phyloP scores from a whole-genome alignment of 2,329 filamentous ascomycete species.

The Xylaria sp. region DNA sequence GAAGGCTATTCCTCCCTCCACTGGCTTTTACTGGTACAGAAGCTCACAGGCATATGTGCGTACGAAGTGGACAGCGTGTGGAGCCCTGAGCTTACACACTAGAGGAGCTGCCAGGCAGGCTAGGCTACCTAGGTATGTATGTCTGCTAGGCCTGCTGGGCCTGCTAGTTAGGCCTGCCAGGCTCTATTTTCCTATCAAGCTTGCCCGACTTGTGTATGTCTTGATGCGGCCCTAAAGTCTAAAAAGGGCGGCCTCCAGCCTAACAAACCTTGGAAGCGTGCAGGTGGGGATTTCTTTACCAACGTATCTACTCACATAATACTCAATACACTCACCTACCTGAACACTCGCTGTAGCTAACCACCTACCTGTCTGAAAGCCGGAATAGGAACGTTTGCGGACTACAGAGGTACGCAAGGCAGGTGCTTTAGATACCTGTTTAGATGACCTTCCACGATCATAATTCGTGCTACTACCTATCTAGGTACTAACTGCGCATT shows the following conservation, averaged over 20 bases:
- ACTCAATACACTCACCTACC: not conserved
- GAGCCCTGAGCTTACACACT: slow-evolving; percentile 14
- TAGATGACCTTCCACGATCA: not conserved
- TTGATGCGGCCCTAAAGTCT: slow-evolving; percentile 29
- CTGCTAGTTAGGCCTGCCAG: not conserved
- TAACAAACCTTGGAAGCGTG: slow-evolving; percentile 18
- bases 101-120: slow-evolving; percentile 11
- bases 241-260: slow-evolving; percentile 26
- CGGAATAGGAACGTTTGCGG: not conserved
- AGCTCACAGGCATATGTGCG: not conserved
- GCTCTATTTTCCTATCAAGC: slow-evolving; percentile 18
- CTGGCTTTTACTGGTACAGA: not conserved
- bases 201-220: slow-evolving; percentile 17
- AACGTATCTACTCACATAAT: not conserved
- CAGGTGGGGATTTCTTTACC: slow-evolving; percentile 11
- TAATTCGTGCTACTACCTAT: not conserved
- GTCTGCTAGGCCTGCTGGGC: not conserved
- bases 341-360: slow-evolving; percentile 6
- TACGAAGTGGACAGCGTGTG: slow-evolving; percentile 19
- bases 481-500: not conserved
- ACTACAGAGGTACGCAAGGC: not conserved
- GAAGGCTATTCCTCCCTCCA: slow-evolving; percentile 21
- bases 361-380: not conserved
- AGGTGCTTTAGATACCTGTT: not conserved
- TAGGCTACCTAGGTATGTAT: not conserved